These are phyloP conservation scores for Yarrowia sp. DNA, from an alignment of 805 yeast species.

Conservation along the genomic window DNA sequence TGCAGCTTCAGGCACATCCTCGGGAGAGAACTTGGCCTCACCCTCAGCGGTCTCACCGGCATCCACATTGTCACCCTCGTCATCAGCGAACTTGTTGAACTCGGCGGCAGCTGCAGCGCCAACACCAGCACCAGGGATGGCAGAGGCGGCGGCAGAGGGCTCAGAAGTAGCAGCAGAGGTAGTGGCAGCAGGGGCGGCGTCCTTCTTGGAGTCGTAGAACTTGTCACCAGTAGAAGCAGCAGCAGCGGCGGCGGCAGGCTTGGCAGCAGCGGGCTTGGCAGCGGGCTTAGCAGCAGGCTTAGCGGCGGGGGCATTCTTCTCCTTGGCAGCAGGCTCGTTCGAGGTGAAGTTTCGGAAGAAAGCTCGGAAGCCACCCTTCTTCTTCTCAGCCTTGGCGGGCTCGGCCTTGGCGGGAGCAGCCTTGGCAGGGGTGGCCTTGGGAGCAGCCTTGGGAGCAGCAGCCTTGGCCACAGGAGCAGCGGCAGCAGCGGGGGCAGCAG, in stretches of 20 bases:
- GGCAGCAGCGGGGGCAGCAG: neutral
- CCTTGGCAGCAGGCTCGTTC: conserved; percentile 35
- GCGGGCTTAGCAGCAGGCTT: conserved; percentile 13
- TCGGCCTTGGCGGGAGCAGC: neutral
- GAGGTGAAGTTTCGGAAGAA: conserved; percentile 25
- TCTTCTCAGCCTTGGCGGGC: conserved; percentile 26
- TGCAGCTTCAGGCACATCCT: conserved; percentile 23
- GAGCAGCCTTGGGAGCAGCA: neutral
- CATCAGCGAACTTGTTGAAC: conserved; percentile 30
- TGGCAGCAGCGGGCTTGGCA: conserved; percentile 17
- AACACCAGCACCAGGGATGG: conserved; percentile 31
- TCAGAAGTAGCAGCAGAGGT: neutral
- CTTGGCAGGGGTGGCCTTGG: neutral
- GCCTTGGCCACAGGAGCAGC: neutral
- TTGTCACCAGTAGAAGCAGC: conserved; percentile 24
- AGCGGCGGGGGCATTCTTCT: conserved; percentile 13
- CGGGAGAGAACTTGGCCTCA: conserved; percentile 23
- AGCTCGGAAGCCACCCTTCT: conserved; percentile 38
- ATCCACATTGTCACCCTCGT: conserved; percentile 21
- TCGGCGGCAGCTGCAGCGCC: conserved; percentile 37
- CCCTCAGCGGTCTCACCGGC: conserved; percentile 25
- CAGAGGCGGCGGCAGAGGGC: conserved; percentile 29
- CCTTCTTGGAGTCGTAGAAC: conserved; percentile 36
- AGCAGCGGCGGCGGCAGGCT: conserved; percentile 28
- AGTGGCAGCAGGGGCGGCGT: neutral